Evolutionary conservation across 1,284 basidiomycete species (phyloP).

Genomic region (Mycocalia duriaeana): DNA sequence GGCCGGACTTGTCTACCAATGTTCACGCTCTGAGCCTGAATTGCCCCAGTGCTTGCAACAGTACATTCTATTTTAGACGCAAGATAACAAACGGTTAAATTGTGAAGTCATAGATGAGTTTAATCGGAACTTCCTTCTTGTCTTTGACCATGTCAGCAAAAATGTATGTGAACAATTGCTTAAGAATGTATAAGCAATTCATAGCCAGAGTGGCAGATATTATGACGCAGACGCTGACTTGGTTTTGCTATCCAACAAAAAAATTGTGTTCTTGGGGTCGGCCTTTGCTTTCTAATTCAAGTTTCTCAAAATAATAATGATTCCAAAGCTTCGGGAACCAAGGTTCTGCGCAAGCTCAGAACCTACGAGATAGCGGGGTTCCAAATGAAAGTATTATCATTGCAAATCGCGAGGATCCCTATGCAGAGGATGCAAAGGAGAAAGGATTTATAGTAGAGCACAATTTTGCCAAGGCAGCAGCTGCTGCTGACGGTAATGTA

Average conservation of each 20-base stretch:
- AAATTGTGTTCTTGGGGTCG: conserved; percentile 60
- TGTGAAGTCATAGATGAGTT: no score
- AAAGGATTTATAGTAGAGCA: conserved; percentile 56
- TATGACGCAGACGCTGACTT: conserved; percentile 60
- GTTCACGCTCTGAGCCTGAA: no score
- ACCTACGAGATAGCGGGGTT: conserved; percentile 59
- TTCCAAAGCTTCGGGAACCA: conserved; percentile 67
- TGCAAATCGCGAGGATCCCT: conserved; percentile 54
- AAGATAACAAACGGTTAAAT: no score
- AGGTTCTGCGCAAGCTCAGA: conserved; percentile 63
- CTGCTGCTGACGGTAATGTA: conserved; percentile 45
- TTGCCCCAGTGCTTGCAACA: no score
- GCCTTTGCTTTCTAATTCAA: no score
- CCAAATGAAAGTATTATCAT: conserved; percentile 56
- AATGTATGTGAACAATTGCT: conserved; percentile 17
- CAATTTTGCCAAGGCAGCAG: conserved; percentile 52
- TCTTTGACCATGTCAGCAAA: conserved; percentile 19
- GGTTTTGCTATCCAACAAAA: conserved; percentile 41
- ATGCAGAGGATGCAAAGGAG: conserved; percentile 51
- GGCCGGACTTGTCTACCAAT: no score
- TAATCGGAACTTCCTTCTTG: conserved; percentile 12
- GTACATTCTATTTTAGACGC: no score
- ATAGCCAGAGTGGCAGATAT: conserved; percentile 33
- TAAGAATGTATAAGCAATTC: background rate
- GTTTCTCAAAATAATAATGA: no score